phyloP scores from a whole-genome alignment of 2,329 filamentous ascomycete species.

The Talaromyces sp. region DNA sequence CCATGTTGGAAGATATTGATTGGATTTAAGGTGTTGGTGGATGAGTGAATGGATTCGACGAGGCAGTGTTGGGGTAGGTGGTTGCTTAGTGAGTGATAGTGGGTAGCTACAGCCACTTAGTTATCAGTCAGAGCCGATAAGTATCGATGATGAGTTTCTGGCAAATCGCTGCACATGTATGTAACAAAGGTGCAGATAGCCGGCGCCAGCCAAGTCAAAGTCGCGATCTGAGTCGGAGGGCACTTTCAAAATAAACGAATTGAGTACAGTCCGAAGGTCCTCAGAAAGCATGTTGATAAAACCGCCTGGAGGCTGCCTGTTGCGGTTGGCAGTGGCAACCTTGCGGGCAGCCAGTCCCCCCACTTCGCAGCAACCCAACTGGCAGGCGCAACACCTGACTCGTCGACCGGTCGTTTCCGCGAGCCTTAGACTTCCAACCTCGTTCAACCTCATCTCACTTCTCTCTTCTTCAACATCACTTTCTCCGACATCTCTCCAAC shows the following conservation, averaged over 20 bases:
- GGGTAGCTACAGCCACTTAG: not conserved
- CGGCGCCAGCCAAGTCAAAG: not conserved
- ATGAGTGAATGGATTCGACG: not conserved
- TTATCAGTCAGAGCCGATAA: not conserved
- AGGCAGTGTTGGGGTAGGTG: not conserved
- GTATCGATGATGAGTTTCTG: not conserved
- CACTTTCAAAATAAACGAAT: not conserved
- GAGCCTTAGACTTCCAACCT: slow-evolving; percentile 5
- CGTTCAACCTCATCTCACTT: slow-evolving; percentile 2
- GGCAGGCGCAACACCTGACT: slow-evolving; percentile 13
- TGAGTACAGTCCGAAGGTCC: not conserved
- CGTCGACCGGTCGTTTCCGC: not conserved
- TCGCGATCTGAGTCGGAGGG: not conserved
- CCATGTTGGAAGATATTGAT: slow-evolving; percentile 57
- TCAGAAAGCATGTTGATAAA: not conserved
- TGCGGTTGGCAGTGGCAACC: slow-evolving; percentile 10
- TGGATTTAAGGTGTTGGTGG: not conserved
- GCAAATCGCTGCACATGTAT: not conserved
- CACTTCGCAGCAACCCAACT: slow-evolving; percentile 9
- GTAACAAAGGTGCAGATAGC: not conserved
- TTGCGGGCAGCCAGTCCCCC: slow-evolving; percentile 11
- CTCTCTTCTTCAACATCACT: not conserved
- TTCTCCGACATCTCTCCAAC: not conserved
- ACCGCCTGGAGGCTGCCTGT: not conserved
- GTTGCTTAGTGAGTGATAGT: slow-evolving; percentile 2